phyloP scores from a whole-genome alignment of 345 rosid species.

The Rhodomyrtus tomentosa region DNA sequence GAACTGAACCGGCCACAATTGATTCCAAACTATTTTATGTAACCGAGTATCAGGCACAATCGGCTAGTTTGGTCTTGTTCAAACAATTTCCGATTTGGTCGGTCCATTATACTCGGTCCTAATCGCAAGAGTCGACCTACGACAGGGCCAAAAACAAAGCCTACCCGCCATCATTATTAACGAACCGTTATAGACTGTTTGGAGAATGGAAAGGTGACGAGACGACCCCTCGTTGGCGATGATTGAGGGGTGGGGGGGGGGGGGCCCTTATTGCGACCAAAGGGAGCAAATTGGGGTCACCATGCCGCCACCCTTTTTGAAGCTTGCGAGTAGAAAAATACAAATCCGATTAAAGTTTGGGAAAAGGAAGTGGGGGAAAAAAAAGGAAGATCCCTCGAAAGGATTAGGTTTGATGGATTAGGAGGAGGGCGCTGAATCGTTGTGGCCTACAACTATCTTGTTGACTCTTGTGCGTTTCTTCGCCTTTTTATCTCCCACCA shows the following conservation, averaged over 20 bases:
- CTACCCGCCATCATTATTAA: background rate
- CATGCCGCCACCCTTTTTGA: background rate
- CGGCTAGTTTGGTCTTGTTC: too few relatives aligned
- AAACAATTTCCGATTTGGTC: too few relatives aligned
- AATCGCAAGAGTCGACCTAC: background rate
- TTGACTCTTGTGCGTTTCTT: background rate
- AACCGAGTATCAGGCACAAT: too few relatives aligned
- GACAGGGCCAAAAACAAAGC: background rate
- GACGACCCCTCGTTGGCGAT: background rate
- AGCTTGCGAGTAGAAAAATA: background rate
- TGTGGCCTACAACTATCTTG: background rate
- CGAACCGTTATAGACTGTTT: background rate
- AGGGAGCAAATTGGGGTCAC: background rate
- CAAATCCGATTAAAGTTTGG: too few relatives aligned
- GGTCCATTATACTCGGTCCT: too few relatives aligned
- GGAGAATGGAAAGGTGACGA: background rate
- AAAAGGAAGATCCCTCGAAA: background rate
- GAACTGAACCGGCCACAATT: too few relatives aligned
- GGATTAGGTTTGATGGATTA: background rate
- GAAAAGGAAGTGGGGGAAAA: background rate
- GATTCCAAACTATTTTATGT: too few relatives aligned
- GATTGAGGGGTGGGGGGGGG: too few relatives aligned
- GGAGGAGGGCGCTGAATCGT: background rate
- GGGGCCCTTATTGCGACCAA: background rate
- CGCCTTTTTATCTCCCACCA: constrained; percentile 1